Evolutionary conservation across 768 basidiomycete species (phyloP).

Genomic region (Clitopilus passeckerianus): DNA sequence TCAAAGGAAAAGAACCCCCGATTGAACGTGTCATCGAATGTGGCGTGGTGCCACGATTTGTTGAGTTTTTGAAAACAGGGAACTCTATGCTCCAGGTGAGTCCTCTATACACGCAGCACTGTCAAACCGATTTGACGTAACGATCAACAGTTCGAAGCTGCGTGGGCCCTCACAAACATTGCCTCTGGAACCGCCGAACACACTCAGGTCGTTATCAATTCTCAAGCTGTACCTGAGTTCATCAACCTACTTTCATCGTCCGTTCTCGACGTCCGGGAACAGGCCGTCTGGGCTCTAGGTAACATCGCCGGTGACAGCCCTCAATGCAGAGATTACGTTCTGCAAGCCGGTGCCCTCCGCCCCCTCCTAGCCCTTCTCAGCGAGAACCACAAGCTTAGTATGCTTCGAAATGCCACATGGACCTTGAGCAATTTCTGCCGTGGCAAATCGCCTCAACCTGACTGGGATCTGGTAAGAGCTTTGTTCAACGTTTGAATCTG

Average conservation of each 20-base stretch:
- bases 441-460: slow-evolving; percentile 96
- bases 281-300: slow-evolving; percentile 98
- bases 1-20: slow-evolving; percentile 99
- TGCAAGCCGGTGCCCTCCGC: slow-evolving; percentile 87
- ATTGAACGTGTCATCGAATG: slow-evolving; percentile 98
- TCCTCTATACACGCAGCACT: neutral
- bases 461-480: slow-evolving; percentile 81
- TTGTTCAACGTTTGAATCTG: slow-evolving; percentile 19
- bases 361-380: slow-evolving; percentile 87
- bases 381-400: slow-evolving; percentile 98
- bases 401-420: slow-evolving; percentile 99
- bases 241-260: slow-evolving; percentile 94
- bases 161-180: slow-evolving; percentile 97
- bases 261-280: slow-evolving; percentile 95
- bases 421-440: slow-evolving; percentile 99
- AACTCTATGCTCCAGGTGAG: slow-evolving; percentile 80
- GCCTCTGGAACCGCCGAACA: slow-evolving; percentile 98
- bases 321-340: slow-evolving; percentile 93
- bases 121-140: neutral
- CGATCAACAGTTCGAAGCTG: slow-evolving; percentile 79
- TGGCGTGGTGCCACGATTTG: slow-evolving; percentile 95
- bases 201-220: slow-evolving; percentile 95
- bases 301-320: slow-evolving; percentile 99
- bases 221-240: slow-evolving; percentile 94
- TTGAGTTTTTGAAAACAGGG: slow-evolving; percentile 82